These are phyloP conservation scores for Eimeria nieschulzi DNA, from an alignment of 169 alveolate genomes.

Conservation along the genomic window DNA sequence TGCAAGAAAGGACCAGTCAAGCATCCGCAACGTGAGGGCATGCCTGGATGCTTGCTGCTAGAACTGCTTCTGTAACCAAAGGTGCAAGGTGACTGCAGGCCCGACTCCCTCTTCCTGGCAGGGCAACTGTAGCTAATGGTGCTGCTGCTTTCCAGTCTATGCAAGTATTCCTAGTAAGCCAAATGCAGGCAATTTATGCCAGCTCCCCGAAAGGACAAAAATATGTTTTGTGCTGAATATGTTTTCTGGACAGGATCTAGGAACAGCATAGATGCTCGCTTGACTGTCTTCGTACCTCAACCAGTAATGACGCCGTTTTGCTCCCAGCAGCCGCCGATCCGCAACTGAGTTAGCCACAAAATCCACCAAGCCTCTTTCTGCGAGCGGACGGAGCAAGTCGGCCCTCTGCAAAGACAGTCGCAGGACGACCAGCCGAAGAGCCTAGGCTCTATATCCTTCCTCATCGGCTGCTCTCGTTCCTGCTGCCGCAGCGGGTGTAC, in stretches of 20 bases:
- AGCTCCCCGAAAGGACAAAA: too few species aligned
- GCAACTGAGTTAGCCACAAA: conserved; percentile 24
- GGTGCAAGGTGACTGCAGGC: not conserved
- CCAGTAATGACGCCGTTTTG: conserved; percentile 23
- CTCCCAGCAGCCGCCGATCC: not conserved
- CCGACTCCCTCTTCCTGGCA: not conserved
- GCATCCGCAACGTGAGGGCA: not conserved
- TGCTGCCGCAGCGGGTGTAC: not conserved
- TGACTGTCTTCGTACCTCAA: not conserved
- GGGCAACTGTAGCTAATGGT: not conserved
- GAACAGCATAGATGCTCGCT: not conserved
- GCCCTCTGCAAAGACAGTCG: conserved; percentile 33
- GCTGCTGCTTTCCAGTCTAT: not conserved
- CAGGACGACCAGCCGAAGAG: conserved; percentile 30
- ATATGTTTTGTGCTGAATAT: too few species aligned
- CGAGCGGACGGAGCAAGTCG: conserved; percentile 20
- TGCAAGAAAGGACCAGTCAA: not conserved
- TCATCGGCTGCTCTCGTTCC: not conserved
- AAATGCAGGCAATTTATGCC: too few species aligned
- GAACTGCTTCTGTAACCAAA: not conserved
- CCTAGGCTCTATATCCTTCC: not conserved
- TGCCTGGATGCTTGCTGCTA: not conserved
- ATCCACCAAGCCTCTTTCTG: conserved; percentile 14
- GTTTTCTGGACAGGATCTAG: too few species aligned
- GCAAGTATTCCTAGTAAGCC: too few species aligned